Base-by-base conservation (phyloP, 31 red algal genomes). In the Asparagopsis taxiformis region DNA sequence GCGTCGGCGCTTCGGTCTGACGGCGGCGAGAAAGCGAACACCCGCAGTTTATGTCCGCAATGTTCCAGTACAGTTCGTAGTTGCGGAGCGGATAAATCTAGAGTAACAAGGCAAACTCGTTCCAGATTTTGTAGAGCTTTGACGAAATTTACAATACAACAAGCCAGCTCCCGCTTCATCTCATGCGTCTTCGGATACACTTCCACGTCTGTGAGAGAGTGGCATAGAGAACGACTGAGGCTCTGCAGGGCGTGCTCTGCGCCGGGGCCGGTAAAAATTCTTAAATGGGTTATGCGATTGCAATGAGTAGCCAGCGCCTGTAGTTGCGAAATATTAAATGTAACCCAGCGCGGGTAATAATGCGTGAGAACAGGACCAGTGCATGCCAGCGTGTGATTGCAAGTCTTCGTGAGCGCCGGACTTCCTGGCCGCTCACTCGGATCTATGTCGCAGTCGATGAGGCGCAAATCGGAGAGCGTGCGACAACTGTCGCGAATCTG, bases 181-280 rank as follows among this genome's bases (percentile, higher is more conserved):
- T 63, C 59, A 63, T 63, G 59, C 10, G 20, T 31, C 16, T 63
- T 63, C 16, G 59, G 59, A 16, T 63, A 63, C 59, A 63, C 59
- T 30, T 63, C 59, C 59, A 63, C 28, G 30, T 63, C 17, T 8
- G 34, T 5, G 24, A 63, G 31, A 20, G 28, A 35, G 3, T 29
- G 25, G 59, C 21, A n/a, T 30, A 63, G 59, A 19, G 28, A n/a
- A 22, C 34, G n/a, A 17, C 59, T 30, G 7, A 63, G 59, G 7
- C 34, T 35, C 7, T 19, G 19, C 31, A 63, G 21, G 8, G 59
- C 59, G 7, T 63, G 28, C 21, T 63, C 59, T 29, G 22, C 21
- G 7, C 16, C 22, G 5, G 59, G 59, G 4, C 25, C 10, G 8
- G 59, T 63, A 35, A 63, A 63, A 19, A 63, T 30, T 30, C 59